Conservation (phyloP, 768 basidiomycete genomes). For the Suillus paluster region DNA sequence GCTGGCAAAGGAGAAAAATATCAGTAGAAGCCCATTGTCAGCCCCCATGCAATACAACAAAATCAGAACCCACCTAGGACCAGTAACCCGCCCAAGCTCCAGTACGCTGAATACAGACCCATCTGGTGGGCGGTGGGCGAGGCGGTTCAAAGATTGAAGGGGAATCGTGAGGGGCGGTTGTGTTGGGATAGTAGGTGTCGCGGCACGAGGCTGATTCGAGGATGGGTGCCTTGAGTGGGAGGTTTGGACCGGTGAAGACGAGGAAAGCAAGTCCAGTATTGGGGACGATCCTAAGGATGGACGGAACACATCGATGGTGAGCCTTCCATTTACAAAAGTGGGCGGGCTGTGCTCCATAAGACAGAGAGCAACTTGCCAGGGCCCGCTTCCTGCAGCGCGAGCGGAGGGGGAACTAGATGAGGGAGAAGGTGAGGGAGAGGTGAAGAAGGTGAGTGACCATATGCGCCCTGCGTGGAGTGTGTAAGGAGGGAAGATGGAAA, state of each 20-base stretch:
- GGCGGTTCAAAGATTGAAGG: neutral
- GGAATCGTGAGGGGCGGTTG: neutral
- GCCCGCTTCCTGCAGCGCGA: constrained; percentile 9
- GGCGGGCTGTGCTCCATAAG: constrained; percentile 62
- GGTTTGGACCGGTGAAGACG: neutral
- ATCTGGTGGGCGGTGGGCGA: neutral
- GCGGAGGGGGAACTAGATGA: neutral
- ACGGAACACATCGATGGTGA: constrained; percentile 44
- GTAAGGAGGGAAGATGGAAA: too few species aligned
- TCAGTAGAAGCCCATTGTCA: too few species aligned
- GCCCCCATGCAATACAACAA: too few species aligned
- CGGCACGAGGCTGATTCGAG: neutral
- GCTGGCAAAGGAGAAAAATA: too few species aligned
- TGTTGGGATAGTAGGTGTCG: neutral
- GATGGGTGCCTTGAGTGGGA: neutral
- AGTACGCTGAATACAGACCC: neutral
- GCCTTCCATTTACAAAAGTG: constrained; percentile 57
- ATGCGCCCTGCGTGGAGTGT: constrained; percentile 31
- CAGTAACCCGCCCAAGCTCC: neutral
- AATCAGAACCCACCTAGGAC: neutral
- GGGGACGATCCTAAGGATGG: constrained; percentile 21
- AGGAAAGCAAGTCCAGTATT: neutral
- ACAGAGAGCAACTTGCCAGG: constrained; percentile 51
- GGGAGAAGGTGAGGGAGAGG: constrained; percentile 11
- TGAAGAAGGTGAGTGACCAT: constrained; percentile 32